Conservation (phyloP, 2,329 filamentous ascomycete genomes). For the Phoma sp. region DNA sequence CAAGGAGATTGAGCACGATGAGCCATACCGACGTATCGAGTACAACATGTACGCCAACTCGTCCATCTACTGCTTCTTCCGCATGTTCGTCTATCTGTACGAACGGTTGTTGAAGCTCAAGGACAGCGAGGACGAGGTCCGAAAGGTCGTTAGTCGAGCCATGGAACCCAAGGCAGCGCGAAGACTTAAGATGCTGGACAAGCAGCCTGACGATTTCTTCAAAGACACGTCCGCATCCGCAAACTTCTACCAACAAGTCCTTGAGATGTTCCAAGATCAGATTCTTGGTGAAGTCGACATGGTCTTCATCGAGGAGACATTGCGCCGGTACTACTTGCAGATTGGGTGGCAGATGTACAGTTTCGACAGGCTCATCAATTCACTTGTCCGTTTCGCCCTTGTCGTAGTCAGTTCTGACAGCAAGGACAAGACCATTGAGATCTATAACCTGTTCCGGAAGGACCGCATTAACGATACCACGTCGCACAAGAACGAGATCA, state of each 20-base stretch:
- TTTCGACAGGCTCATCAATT: constrained; percentile 85
- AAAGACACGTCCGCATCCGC: constrained; percentile 66
- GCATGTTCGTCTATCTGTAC: constrained; percentile 91
- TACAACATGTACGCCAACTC: constrained; percentile 94
- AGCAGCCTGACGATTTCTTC: constrained; percentile 78
- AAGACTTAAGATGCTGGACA: constrained; percentile 83
- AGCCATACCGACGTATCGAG: constrained; percentile 78
- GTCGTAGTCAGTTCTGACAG: constrained; percentile 84
- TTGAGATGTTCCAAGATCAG: constrained; percentile 86
- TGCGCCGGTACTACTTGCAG: constrained; percentile 89
- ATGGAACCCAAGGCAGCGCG: constrained; percentile 80
- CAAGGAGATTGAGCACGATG: constrained; percentile 74
- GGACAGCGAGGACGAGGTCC: constrained; percentile 75
- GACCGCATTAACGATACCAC: constrained; percentile 84
- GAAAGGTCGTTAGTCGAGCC: constrained; percentile 75
- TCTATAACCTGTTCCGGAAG: constrained; percentile 84
- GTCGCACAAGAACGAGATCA: constrained; percentile 88
- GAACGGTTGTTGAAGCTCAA: constrained; percentile 85
- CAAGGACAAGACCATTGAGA: constrained; percentile 92
- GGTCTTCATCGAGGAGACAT: constrained; percentile 83
- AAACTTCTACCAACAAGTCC: constrained; percentile 84
- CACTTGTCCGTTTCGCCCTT: constrained; percentile 79
- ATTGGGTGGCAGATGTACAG: constrained; percentile 94
- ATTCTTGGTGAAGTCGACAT: constrained; percentile 84
- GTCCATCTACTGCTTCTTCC: constrained; percentile 93